These are phyloP conservation scores for Pyricularia pennisetigena DNA, from an alignment of 2,329 filamentous ascomycete species.

Conservation along the genomic window DNA sequence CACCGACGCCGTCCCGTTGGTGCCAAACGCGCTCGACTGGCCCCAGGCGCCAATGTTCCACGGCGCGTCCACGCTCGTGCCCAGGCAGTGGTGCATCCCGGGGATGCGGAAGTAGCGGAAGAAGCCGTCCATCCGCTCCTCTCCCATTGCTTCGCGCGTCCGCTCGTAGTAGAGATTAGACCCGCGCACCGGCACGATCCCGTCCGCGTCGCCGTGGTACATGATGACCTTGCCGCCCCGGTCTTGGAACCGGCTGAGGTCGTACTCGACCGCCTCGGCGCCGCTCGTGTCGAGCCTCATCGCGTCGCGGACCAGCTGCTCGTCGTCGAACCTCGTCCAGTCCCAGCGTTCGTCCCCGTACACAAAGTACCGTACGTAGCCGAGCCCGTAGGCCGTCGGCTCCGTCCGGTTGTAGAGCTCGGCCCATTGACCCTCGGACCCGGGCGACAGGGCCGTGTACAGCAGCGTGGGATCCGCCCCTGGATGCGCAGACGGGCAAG, in stretches of 20 bases:
- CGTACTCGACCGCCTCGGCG: conserved; percentile 19
- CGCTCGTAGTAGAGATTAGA: conserved; percentile 22
- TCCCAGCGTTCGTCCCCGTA: conserved; percentile 18
- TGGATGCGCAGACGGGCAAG: background rate
- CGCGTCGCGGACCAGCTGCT: conserved; percentile 19
- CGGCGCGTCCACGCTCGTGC: conserved; percentile 19
- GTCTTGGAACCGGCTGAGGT: conserved; percentile 16
- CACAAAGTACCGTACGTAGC: conserved; percentile 18
- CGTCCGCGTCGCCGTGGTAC: conserved; percentile 31
- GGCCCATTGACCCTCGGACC: conserved; percentile 27
- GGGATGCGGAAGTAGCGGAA: conserved; percentile 41
- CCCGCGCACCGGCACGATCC: conserved; percentile 20
- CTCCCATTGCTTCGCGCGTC: conserved; percentile 24
- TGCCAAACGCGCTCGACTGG: conserved; percentile 29
- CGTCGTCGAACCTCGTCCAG: conserved; percentile 22
- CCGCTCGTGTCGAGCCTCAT: conserved; percentile 17
- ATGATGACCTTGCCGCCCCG: conserved; percentile 29
- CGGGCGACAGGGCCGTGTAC: conserved; percentile 31
- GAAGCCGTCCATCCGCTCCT: conserved; percentile 19
- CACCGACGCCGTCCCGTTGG: conserved; percentile 22
- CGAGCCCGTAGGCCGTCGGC: conserved; percentile 14
- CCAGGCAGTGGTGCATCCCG: conserved; percentile 38
- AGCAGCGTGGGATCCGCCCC: conserved; percentile 15
- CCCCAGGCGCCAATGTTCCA: conserved; percentile 22
- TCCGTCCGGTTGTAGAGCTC: conserved; percentile 11